A percentile compares a stretch with the other conserved stretches of the same genome.
These are phyloP conservation scores for Cryptosporidium viatorum DNA, from an alignment of 169 alveolate species.

Conservation along the genomic window DNA sequence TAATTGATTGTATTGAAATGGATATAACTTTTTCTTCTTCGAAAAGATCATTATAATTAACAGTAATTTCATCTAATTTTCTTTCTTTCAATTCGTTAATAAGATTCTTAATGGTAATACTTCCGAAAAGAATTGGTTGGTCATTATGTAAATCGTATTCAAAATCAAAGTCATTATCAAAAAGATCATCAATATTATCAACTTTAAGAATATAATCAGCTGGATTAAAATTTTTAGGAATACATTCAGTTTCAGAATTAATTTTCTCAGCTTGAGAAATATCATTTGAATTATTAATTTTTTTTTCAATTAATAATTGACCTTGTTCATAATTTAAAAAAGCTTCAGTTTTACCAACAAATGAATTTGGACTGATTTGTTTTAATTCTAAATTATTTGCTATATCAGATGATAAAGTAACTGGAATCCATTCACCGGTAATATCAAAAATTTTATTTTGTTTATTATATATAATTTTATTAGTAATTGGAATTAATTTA, in stretches of 20 bases:
- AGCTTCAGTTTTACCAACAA: conserved; percentile 19
- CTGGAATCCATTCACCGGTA: conserved; percentile 51
- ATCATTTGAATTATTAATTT: neutral
- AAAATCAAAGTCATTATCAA: neutral
- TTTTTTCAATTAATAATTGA: conserved; percentile 14
- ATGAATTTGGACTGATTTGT: neutral
- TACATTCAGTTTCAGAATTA: neutral
- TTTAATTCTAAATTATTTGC: neutral
- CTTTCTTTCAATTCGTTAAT: conserved; percentile 10
- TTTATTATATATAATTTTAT: conserved; percentile 7
- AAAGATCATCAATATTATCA: neutral
- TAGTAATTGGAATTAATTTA: conserved; percentile 25
- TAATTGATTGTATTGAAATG: conserved; percentile 31
- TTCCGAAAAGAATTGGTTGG: conserved; percentile 27
- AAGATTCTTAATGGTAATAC: conserved; percentile 23
- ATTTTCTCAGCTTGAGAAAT: neutral
- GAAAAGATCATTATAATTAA: conserved; percentile 26
- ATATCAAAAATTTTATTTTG: conserved; percentile 13
- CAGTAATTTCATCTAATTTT: conserved; percentile 16
- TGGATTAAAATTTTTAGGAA: neutral
- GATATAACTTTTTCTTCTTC: conserved; percentile 24
- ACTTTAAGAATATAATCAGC: neutral
- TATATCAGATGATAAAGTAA: conserved; percentile 1
- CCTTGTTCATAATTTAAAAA: conserved; percentile 15
- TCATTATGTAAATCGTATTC: neutral